A percentile compares a stretch with the other conserved stretches of the same genome.
Evolutionary conservation across 768 basidiomycete species (phyloP).

Genomic region (Tulasnella sp.): DNA sequence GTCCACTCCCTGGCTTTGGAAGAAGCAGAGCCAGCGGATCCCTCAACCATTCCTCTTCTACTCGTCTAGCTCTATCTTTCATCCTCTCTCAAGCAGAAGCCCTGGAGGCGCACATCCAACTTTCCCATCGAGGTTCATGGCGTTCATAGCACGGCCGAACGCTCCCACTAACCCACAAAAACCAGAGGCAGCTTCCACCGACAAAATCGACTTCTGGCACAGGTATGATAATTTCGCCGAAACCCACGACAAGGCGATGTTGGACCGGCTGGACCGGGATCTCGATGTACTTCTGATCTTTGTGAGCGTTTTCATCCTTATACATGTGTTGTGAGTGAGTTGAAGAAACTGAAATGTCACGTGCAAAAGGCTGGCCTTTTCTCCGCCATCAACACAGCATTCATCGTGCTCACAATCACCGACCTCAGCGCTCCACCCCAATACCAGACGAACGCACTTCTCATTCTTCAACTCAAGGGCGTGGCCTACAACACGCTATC

Average conservation of each 20-base stretch:
- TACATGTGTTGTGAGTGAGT: not conserved
- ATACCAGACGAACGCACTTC: not conserved
- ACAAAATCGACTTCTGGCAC: slow-evolving; percentile 10
- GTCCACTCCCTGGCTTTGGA: no score
- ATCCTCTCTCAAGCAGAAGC: no score
- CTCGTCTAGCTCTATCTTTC: no score
- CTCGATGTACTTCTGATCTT: slow-evolving; percentile 13
- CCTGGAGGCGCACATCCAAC: no score
- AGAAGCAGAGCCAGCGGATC: no score
- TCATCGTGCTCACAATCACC: not conserved
- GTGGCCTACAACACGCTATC: not conserved
- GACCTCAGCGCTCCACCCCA: not conserved
- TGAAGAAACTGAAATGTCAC: no score
- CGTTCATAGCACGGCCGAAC: no score
- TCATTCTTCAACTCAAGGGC: not conserved
- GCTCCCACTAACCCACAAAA: no score
- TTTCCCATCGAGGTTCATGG: no score
- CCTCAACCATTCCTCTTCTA: no score
- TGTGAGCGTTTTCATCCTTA: not conserved
- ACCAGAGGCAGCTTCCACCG: no score
- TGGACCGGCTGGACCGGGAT: not conserved
- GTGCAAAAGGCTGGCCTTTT: slow-evolving; percentile 10
- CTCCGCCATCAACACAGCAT: slow-evolving; percentile 2
- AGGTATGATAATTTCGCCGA: slow-evolving; percentile 1
- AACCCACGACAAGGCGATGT: not conserved